Conservation (phyloP, 1,139 yeast genomes). For the Wickerhamomyces sp. region DNA sequence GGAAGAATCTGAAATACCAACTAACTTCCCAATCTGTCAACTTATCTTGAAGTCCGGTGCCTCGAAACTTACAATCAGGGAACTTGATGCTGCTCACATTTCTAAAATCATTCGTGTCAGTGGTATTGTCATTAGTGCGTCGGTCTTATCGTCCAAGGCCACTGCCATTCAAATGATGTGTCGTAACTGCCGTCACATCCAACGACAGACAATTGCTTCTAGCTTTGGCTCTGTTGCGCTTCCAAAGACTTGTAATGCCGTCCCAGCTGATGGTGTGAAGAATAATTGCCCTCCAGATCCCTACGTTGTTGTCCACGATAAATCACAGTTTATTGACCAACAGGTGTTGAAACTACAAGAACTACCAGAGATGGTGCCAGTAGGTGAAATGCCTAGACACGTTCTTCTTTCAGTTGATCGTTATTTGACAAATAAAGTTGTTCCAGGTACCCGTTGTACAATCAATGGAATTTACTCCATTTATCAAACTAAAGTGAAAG, state of each 20-base stretch:
- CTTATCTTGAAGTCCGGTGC: conserved; percentile 73
- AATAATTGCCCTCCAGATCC: conserved; percentile 56
- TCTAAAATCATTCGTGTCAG: conserved; percentile 87
- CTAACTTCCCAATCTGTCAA: conserved; percentile 76
- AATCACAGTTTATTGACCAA: conserved; percentile 88
- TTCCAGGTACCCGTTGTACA: conserved; percentile 94
- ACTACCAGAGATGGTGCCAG: conserved; percentile 96
- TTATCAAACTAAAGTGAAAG: conserved; percentile 62
- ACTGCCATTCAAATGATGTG: conserved; percentile 82
- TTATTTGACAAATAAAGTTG: conserved; percentile 80
- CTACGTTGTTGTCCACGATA: conserved; percentile 88
- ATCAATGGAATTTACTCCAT: conserved; percentile 90
- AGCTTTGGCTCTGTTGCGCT: conserved; percentile 78
- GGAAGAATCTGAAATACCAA: conserved; percentile 34
- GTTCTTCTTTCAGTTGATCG: conserved; percentile 85
- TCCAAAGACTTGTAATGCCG: conserved; percentile 66
- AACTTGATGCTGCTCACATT: conserved; percentile 82
- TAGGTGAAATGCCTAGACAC: conserved; percentile 98
- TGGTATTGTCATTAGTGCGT: conserved; percentile 90
- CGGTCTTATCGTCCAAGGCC: conserved; percentile 85
- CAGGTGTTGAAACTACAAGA: conserved; percentile 92
- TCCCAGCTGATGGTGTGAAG: conserved; percentile 46
- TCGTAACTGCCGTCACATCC: conserved; percentile 79
- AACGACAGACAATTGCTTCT: conserved; percentile 57
- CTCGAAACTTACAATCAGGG: conserved; percentile 67